Evolutionary conservation across 148 eudicot species (phyloP).

Genomic region (Suaeda aralocaspica): DNA sequence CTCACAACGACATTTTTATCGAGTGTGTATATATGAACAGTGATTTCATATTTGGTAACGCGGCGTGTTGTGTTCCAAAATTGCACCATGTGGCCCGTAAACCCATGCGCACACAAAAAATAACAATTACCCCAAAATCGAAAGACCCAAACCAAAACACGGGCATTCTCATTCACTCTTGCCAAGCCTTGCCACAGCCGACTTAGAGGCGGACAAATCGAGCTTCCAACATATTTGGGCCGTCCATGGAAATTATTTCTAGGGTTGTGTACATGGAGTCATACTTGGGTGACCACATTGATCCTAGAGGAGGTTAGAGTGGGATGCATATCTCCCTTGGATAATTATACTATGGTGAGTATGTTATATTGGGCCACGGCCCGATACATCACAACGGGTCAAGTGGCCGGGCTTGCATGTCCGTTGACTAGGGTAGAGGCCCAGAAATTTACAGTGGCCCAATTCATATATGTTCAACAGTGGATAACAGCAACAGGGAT

Average conservation of each 20-base stretch:
- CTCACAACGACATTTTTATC: conserved; percentile 80
- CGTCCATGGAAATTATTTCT: conserved; percentile 83
- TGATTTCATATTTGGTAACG: conserved; percentile 96
- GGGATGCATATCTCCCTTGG: conserved; percentile 62
- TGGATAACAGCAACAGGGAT: conserved; percentile 88
- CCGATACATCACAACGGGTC: conserved; percentile 50
- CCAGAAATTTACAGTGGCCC: conserved; percentile 57
- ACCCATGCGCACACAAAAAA: conserved; percentile 58
- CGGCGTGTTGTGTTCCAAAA: conserved; percentile 88
- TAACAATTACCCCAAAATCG: conserved; percentile 94
- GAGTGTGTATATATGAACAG: conserved; percentile 84
- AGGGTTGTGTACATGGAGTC: conserved; percentile 70
- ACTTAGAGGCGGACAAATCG: conserved; percentile 44
- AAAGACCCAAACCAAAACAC: conserved; percentile 92
- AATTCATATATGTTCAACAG: conserved; percentile 60
- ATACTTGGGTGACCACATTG: conserved; percentile 57
- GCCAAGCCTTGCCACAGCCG: conserved; percentile 44
- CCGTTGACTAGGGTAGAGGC: conserved; percentile 47
- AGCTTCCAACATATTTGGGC: conserved; percentile 59
- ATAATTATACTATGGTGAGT: conserved; percentile 82
- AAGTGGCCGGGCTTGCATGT: conserved; percentile 67
- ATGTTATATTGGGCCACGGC: conserved; percentile 60
- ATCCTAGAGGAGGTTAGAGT: conserved; percentile 81
- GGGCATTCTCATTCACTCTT: conserved; percentile 80
- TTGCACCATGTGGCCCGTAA: conserved; percentile 69